Evolutionary conservation across 1,284 basidiomycete genomes (phyloP).

Genomic region (Coniferiporia weirii): DNA sequence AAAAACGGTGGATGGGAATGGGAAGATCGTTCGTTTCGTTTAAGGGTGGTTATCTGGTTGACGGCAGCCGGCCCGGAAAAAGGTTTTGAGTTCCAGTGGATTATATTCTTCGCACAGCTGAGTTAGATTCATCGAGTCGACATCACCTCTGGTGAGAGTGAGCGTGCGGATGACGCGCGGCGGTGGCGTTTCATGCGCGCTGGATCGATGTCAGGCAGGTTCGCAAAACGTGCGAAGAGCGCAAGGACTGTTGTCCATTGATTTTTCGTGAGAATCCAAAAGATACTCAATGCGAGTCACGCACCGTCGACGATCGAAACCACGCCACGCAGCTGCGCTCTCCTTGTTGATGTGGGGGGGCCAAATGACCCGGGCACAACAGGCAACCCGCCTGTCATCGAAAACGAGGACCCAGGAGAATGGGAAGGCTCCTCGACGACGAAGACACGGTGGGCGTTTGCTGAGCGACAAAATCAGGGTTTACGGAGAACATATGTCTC

Average conservation of each 20-base stretch:
- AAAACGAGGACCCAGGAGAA: conserved; percentile 26
- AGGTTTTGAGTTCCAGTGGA: no score
- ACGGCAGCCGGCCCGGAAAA: no score
- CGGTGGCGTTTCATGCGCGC: conserved; percentile 68
- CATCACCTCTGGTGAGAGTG: conserved; percentile 39
- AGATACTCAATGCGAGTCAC: conserved; percentile 23
- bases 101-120: neutral
- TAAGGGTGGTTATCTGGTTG: no score
- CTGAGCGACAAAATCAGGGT: conserved; percentile 30
- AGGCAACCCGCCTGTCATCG: conserved; percentile 36
- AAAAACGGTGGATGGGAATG: no score
- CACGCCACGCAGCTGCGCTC: conserved; percentile 38
- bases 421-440: conserved; percentile 48
- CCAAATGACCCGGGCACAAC: conserved; percentile 26
- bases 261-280: neutral
- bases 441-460: conserved; percentile 70
- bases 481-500: neutral
- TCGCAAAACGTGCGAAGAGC: conserved; percentile 65
- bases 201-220: conserved; percentile 66
- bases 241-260: conserved; percentile 51
- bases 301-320: conserved; percentile 76
- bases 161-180: conserved; percentile 51
- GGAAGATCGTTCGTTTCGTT: no score
- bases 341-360: neutral
- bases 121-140: neutral